phyloP scores from a whole-genome alignment of 148 eudicot genomes.

The Beta vulgaris region DNA sequence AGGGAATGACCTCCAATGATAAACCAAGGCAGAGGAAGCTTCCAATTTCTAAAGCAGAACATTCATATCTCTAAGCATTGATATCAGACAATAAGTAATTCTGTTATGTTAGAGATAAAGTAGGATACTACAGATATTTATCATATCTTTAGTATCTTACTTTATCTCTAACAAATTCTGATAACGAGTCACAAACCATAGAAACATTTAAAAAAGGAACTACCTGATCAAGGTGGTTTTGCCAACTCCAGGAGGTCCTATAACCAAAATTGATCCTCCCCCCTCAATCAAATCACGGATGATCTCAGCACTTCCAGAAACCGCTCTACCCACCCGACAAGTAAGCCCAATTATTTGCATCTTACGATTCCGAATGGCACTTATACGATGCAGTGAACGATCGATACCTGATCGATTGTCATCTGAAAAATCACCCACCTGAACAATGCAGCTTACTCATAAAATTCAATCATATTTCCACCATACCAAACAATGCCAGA shows the following conservation, averaged over 20 bases:
- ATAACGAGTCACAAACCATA: neutral
- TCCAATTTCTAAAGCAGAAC: neutral
- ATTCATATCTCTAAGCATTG: neutral
- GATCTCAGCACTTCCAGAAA: slow-evolving; percentile 95
- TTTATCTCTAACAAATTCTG: no score
- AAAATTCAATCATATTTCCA: slow-evolving; percentile 3
- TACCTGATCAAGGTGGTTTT: slow-evolving; percentile 98
- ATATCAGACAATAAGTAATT: slow-evolving; percentile 3
- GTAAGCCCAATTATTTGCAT: slow-evolving; percentile 91
- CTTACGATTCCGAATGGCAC: slow-evolving; percentile 96
- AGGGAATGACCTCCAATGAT: neutral
- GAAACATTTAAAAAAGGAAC: slow-evolving; percentile 9
- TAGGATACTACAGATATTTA: no score
- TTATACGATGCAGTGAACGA: slow-evolving; percentile 91
- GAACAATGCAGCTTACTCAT: slow-evolving; percentile 35
- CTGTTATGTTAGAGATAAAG: no score
- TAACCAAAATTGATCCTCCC: slow-evolving; percentile 91
- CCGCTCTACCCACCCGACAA: slow-evolving; percentile 96
- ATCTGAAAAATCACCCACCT: slow-evolving; percentile 99
- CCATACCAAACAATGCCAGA: slow-evolving; percentile 7
- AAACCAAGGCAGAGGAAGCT: neutral
- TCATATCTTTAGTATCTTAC: no score
- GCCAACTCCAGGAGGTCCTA: slow-evolving; percentile 99
- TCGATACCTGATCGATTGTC: slow-evolving; percentile 94
- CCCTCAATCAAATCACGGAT: slow-evolving; percentile 84